phyloP scores from a whole-genome alignment of 75 land plant species.

The Pinus tabuliformis region DNA sequence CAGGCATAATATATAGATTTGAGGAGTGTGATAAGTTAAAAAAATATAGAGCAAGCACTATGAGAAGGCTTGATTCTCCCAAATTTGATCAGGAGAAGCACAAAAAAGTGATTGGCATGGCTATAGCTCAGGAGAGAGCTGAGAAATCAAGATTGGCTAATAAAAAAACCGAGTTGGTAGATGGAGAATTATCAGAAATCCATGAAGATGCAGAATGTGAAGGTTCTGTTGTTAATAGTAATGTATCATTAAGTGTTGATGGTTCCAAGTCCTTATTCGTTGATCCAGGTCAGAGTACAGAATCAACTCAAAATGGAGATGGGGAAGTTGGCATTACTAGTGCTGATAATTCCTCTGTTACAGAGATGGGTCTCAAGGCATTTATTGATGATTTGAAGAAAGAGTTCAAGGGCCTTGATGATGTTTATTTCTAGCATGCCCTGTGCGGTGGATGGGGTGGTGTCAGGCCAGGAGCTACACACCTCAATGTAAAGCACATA shows the following conservation, averaged over 20 bases:
- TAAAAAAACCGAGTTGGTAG: too few relatives aligned
- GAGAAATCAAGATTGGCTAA: constrained; percentile 16
- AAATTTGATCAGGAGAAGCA: constrained; percentile 30
- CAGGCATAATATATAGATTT: constrained; percentile 38
- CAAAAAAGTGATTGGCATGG: constrained; percentile 35
- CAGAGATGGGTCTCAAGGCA: constrained; percentile 23
- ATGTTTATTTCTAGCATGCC: constrained; percentile 54
- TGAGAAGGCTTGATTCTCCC: constrained; percentile 19
- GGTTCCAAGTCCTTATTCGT: neutral
- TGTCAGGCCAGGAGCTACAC: constrained; percentile 42
- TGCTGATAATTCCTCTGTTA: neutral
- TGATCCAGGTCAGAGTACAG: constrained; percentile 10
- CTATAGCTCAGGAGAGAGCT: constrained; percentile 36
- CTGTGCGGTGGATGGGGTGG: constrained; percentile 57
- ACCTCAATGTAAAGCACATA: constrained; percentile 26
- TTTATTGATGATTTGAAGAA: constrained; percentile 15
- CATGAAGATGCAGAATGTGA: too few relatives aligned
- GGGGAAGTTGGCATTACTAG: neutral
- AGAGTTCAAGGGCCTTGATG: constrained; percentile 16
- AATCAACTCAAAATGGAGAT: constrained; percentile 22
- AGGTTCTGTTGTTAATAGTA: neutral
- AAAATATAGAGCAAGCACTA: constrained; percentile 36
- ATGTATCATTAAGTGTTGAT: neutral
- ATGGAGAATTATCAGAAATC: too few relatives aligned
- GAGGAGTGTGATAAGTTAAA: constrained; percentile 33